Conservation (phyloP, 2,329 filamentous ascomycete genomes). For the Aspergillus costaricaensis region DNA sequence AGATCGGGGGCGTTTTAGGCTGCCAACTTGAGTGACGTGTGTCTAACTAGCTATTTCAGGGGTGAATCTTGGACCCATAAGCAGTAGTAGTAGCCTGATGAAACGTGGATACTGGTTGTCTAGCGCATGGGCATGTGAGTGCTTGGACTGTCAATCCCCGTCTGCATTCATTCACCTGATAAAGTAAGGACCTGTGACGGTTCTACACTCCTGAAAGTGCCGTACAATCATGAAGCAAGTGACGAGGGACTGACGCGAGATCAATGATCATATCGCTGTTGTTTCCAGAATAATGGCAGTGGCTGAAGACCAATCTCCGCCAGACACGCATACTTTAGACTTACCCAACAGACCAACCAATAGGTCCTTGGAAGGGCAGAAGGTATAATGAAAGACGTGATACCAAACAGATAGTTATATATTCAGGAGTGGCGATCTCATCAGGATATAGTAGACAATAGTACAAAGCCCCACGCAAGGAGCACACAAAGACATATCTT, state of each 20-base stretch:
- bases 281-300: too few relatives aligned
- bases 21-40: neutral
- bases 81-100: neutral
- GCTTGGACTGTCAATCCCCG: too few relatives aligned
- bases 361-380: too few relatives aligned
- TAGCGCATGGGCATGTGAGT: neutral
- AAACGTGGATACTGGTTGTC: neutral
- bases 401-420: conserved; percentile 11
- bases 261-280: too few relatives aligned
- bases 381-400: neutral
- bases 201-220: too few relatives aligned
- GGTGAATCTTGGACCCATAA: neutral
- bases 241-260: too few relatives aligned
- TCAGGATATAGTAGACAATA: conserved; percentile 43
- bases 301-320: too few relatives aligned
- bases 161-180: too few relatives aligned
- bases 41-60: neutral
- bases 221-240: too few relatives aligned
- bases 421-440: conserved; percentile 68
- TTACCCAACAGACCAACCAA: too few relatives aligned
- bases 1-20: neutral
- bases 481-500: conserved; percentile 19
- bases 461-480: conserved; percentile 56
- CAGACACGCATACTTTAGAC: too few relatives aligned
- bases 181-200: too few relatives aligned